Percentiles rank a stretch among this genome's conserved stretches.
phyloP scores from a whole-genome alignment of 2,329 filamentous ascomycete species.

The Blumeria hordei region DNA sequence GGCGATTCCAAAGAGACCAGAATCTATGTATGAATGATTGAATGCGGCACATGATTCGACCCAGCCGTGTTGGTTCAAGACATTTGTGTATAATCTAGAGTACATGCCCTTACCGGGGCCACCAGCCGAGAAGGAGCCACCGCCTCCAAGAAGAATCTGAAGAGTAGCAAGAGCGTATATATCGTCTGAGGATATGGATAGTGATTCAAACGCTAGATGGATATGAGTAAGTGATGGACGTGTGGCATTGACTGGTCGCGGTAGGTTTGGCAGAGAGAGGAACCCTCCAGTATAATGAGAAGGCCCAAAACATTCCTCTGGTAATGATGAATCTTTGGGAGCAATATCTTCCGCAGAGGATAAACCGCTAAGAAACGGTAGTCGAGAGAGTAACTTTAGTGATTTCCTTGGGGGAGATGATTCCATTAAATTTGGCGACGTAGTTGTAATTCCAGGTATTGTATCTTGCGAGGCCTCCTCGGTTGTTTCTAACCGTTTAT shows the following conservation, averaged over 20 bases:
- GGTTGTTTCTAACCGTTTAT: constrained; percentile 34
- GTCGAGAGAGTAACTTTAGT: constrained; percentile 51
- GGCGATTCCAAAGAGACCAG: constrained; percentile 81
- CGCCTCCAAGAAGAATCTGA: constrained; percentile 85
- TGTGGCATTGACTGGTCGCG: constrained; percentile 52
- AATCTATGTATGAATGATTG: constrained; percentile 94
- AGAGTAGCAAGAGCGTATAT: constrained; percentile 92
- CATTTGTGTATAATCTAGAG: constrained; percentile 88
- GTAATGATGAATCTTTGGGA: constrained; percentile 19
- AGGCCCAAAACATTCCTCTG: constrained; percentile 33
- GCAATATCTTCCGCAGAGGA: constrained; percentile 44
- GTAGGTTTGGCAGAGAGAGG: constrained; percentile 59
- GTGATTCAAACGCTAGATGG: constrained; percentile 83
- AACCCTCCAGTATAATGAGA: constrained; percentile 88
- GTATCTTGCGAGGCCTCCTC: constrained; percentile 16
- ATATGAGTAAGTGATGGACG: constrained; percentile 72
- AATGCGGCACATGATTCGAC: constrained; percentile 89
- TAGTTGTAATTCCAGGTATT: constrained; percentile 13
- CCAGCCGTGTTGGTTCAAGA: constrained; percentile 93
- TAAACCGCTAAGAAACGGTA: constrained; percentile 78
- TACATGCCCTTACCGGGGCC: constrained; percentile 99
- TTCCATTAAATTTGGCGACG: too few relatives aligned
- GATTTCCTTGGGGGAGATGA: constrained; percentile 21
- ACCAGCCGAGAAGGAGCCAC: constrained; percentile 87
- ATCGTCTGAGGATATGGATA: constrained; percentile 72